Conservation (phyloP, 2,329 filamentous ascomycete genomes). For the Botrytis elliptica region DNA sequence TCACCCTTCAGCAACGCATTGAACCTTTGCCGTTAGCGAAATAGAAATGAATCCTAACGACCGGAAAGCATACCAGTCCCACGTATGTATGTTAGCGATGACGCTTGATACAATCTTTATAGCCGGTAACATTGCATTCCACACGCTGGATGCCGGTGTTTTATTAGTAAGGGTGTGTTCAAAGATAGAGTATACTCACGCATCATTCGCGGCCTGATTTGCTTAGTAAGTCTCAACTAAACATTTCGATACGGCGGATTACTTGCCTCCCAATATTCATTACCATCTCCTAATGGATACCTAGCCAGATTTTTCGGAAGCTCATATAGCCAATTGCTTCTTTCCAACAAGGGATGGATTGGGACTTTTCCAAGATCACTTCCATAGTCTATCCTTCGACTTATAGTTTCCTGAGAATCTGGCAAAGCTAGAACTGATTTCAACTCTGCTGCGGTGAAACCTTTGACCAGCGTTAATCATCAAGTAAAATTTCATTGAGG, state of each 20-base stretch:
- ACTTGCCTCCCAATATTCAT: conserved; percentile 17
- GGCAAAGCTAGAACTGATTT: conserved; percentile 9
- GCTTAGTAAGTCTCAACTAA: background rate
- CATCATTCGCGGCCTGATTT: conserved; percentile 2
- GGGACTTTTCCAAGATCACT: background rate
- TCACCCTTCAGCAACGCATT: background rate
- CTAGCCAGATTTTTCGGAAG: background rate
- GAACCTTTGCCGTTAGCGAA: background rate
- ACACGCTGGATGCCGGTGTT: background rate
- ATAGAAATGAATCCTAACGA: background rate
- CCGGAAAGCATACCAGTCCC: background rate
- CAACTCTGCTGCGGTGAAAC: conserved; percentile 6
- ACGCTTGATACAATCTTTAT: background rate
- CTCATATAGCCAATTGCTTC: background rate
- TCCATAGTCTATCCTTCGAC: background rate
- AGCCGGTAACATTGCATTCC: background rate
- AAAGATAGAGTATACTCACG: background rate
- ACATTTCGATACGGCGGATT: background rate
- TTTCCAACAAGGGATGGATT: background rate
- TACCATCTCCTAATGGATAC: conserved; percentile 3
- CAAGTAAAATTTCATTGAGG: background rate
- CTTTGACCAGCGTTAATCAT: background rate
- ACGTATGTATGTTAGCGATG: conserved; percentile 1
- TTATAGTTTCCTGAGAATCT: background rate
- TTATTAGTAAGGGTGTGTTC: background rate